A percentile compares a stretch with the other conserved stretches of the same genome.
Evolutionary conservation across 2,329 filamentous ascomycete genomes (phyloP).

Genomic region (Phialophora verrucosa): DNA sequence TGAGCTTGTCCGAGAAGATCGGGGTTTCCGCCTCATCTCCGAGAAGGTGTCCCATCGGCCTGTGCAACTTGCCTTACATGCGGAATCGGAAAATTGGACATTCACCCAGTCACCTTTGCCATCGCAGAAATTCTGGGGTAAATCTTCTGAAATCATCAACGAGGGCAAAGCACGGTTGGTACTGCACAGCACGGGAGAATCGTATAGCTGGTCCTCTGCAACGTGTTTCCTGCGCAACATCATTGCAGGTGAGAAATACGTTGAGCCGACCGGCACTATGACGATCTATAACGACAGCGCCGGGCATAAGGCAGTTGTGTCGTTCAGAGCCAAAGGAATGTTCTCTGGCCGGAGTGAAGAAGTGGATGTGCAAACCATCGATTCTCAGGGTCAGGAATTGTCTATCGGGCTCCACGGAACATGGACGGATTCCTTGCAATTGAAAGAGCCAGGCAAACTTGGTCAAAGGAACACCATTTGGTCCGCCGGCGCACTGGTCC

Average conservation of each 20-base stretch:
- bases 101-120: conserved; percentile 86
- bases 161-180: conserved; percentile 83
- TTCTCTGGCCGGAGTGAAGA: conserved; percentile 95
- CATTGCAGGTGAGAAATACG: conserved; percentile 96
- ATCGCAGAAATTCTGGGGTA: conserved; percentile 98
- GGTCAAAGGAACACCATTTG: conserved; percentile 73
- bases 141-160: conserved; percentile 90
- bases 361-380: conserved; percentile 75
- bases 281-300: conserved; percentile 81
- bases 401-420: conserved; percentile 76
- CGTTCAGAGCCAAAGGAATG: conserved; percentile 95
- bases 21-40: conserved; percentile 86
- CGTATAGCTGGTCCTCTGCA: conserved; percentile 85
- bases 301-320: conserved; percentile 80
- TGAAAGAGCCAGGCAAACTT: conserved; percentile 67
- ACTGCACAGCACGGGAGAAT: conserved; percentile 76
- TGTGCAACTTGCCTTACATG: conserved; percentile 90
- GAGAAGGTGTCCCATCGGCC: conserved; percentile 95
- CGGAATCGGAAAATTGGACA: conserved; percentile 83
- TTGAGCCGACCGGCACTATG: conserved; percentile 93
- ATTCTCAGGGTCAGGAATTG: conserved; percentile 67
- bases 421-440: conserved; percentile 77
- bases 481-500: conserved; percentile 77
- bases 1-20: conserved; percentile 85
- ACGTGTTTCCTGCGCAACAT: conserved; percentile 94